Conservation (phyloP, 331 rosid genomes). For the Malus hybrid region DNA sequence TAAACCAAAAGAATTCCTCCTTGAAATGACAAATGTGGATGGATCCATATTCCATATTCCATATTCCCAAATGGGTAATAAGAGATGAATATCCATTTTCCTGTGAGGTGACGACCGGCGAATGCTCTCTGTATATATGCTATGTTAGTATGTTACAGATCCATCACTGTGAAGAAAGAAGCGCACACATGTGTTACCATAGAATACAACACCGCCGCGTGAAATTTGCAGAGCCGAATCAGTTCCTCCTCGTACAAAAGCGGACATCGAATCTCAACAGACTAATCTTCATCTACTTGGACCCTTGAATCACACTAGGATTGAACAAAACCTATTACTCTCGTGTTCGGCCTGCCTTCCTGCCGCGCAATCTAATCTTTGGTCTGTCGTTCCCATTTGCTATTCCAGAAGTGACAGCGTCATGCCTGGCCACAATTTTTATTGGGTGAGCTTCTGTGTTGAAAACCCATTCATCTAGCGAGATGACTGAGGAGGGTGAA, state of each 20-base stretch:
- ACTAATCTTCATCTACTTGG: slow-evolving; percentile 11
- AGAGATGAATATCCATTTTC: background rate
- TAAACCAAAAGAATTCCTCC: background rate
- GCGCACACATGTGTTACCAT: background rate
- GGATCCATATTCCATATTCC: too few relatives aligned
- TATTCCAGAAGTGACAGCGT: slow-evolving; percentile 22
- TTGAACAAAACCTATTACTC: slow-evolving; percentile 24
- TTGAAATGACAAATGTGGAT: background rate
- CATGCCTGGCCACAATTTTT: slow-evolving; percentile 50
- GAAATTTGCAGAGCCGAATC: slow-evolving; percentile 7
- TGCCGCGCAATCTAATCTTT: slow-evolving; percentile 40
- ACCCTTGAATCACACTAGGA: slow-evolving; percentile 9
- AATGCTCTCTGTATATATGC: background rate
- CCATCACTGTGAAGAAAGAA: slow-evolving; percentile 2
- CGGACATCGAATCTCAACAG: slow-evolving; percentile 13
- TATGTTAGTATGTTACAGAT: background rate
- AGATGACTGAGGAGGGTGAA: slow-evolving; percentile 76
- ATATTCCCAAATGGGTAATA: background rate
- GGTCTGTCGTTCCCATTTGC: slow-evolving; percentile 34
- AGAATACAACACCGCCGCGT: slow-evolving; percentile 2
- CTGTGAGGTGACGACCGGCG: background rate
- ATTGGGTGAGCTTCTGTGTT: slow-evolving; percentile 98
- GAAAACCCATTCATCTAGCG: slow-evolving; percentile 96
- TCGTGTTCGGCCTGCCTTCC: slow-evolving; percentile 75
- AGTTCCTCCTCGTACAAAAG: background rate